Conservation (phyloP, 129 eudicot species). For the Lonicera japonica region DNA sequence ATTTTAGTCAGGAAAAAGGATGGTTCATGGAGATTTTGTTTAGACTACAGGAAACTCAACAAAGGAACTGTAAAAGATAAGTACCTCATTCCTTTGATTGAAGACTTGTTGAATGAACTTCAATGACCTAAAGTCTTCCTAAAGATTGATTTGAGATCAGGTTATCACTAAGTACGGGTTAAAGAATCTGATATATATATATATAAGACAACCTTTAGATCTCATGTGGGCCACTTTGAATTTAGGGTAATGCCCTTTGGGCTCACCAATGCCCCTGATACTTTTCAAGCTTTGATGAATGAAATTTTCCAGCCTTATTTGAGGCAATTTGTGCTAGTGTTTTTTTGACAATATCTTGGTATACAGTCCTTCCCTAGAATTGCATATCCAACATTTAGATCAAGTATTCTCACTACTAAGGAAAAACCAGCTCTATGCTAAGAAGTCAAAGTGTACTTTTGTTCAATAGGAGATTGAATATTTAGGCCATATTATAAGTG, state of each 20-base stretch:
- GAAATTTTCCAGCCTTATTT: background rate
- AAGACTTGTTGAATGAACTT: constrained; percentile 1
- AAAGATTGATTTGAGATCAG: background rate
- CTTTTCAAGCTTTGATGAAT: constrained; percentile 14
- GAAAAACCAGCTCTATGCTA: background rate
- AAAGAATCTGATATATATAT: no score
- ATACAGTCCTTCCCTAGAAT: background rate
- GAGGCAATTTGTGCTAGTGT: constrained; percentile 8
- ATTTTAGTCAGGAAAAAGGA: background rate
- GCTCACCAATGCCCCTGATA: constrained; percentile 3
- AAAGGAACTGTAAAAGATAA: background rate
- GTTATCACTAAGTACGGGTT: background rate
- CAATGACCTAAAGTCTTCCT: background rate
- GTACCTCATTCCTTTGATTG: constrained; percentile 7
- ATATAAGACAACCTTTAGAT: background rate
- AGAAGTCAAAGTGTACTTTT: background rate
- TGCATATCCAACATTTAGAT: background rate
- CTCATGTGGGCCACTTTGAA: background rate
- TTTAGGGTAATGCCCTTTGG: constrained; percentile 16
- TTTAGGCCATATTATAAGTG: background rate
- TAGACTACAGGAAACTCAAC: constrained; percentile 1
- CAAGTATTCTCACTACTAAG: background rate
- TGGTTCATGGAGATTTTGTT: background rate
- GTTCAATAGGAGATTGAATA: background rate
- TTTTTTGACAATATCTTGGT: constrained; percentile 22